phyloP scores from a whole-genome alignment of 75 land plant species.

The Chamaecyparis obtusa region DNA sequence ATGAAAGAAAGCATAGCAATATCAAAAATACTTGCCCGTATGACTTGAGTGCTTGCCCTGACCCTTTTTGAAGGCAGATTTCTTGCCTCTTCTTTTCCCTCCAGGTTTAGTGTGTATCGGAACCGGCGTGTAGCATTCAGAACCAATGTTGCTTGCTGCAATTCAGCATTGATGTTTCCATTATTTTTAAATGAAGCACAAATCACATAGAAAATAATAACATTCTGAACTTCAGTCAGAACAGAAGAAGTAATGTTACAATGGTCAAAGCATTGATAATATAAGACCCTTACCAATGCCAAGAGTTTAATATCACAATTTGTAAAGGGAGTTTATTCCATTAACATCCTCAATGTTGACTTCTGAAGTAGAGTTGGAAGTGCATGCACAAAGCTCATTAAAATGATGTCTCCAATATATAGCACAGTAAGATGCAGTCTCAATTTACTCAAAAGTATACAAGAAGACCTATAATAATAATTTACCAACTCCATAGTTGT shows the following conservation, averaged over 20 bases:
- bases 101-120: slow-evolving; percentile 23
- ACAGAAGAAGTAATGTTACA: background rate
- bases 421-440: background rate
- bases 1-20: background rate
- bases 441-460: background rate
- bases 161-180: background rate
- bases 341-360: background rate
- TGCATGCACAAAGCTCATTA: background rate
- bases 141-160: slow-evolving; percentile 33
- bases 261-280: background rate
- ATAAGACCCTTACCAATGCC: background rate
- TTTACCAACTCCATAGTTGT: no score
- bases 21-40: slow-evolving; percentile 1
- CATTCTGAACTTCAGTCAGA: background rate
- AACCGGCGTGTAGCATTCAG: slow-evolving; percentile 33
- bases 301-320: background rate
- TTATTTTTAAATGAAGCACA: background rate
- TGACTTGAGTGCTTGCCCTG: slow-evolving; percentile 8
- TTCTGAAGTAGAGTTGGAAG: background rate
- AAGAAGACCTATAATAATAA: no score
- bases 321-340: background rate
- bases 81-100: slow-evolving; percentile 1
- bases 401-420: no score
- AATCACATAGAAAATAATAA: background rate
- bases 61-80: background rate